Evolutionary conservation across 352 stramenopile species (phyloP), one percentile per base, ranked within the genome.

Genomic region (Pythium volutum): DNA sequence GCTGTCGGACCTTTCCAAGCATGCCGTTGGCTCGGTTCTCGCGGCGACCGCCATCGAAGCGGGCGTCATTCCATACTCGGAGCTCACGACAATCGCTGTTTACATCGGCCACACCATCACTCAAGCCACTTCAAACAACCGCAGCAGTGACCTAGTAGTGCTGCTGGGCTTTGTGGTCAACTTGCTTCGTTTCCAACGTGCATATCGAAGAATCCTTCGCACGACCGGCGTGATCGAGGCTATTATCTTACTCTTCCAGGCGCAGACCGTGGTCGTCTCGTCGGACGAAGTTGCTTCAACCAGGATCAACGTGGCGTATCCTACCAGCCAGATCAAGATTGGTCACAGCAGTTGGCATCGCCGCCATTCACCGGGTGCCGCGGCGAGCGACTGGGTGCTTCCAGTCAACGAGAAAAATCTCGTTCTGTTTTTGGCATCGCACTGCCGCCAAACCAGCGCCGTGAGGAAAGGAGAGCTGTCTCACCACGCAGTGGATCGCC

Each of bases 21-120:
- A 78, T 27, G 78, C 67, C 4, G 55, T 88, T 52, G 65, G 77
- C 15, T 86, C 78, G 18, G 76, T 88, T 39, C 66, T 88, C 0
- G 80, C 76, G 43, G 75, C 72, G 18, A 76, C 79, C 31, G 76
- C 78, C 4, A 84, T 88, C 22, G 78, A 88, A 79, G 66, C 76
- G 0, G 71, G 55, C 4, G 66, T 88, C n/a, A 72, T 86, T 55
- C 78, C 76, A n/a, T 83, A 75, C 51, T 62, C 47, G 15, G 78
- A 88, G 46, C 63, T 88, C 14, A 47, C 36, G 12, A 65, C 73
- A 31, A 73, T 86, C 14, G 64, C 62, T 27, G 45, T 61, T 14
- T 69, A 77, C 26, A 55, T 85, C 48, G 49, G 26, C 29, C 74
- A 77, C 57, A 63, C 78, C 6, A 63, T 25, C 8, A 36, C 31